These are phyloP conservation scores for Coix lacrymajobi DNA, from an alignment of 176 grass and related monocot species.

Conservation along the genomic window DNA sequence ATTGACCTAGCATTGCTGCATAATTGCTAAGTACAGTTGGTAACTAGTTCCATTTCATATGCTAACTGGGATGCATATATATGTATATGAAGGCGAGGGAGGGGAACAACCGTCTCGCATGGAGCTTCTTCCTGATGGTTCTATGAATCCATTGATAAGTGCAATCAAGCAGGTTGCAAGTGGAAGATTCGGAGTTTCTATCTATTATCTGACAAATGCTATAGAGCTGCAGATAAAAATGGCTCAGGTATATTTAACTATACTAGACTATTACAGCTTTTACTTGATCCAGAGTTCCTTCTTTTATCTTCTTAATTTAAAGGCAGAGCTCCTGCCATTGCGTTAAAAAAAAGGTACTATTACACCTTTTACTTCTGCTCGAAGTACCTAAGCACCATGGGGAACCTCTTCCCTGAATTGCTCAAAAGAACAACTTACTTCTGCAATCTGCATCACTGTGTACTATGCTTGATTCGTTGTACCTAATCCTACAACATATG, in stretches of 20 bases:
- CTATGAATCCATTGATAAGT: slow-evolving; percentile 51
- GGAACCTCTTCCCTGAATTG: background rate
- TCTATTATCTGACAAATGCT: slow-evolving; percentile 54
- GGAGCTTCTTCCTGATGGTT: slow-evolving; percentile 53
- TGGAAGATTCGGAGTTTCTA: slow-evolving; percentile 69
- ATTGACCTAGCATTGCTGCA: background rate
- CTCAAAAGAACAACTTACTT: background rate
- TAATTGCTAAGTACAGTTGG: background rate
- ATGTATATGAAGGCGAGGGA: slow-evolving; percentile 48
- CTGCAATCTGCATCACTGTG: background rate
- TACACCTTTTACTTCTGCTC: background rate
- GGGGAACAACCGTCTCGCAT: slow-evolving; percentile 61
- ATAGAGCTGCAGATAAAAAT: slow-evolving; percentile 80
- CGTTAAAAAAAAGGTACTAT: no score
- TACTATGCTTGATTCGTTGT: background rate
- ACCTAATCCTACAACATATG: background rate
- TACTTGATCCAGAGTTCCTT: no score
- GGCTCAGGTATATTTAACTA: slow-evolving; percentile 63
- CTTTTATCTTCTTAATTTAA: no score
- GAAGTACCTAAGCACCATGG: background rate
- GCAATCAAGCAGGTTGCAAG: slow-evolving; percentile 71
- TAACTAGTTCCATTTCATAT: slow-evolving; percentile 23
- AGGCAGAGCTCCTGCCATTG: no score
- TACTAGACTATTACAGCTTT: background rate
- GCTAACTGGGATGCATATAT: slow-evolving; percentile 7